A percentile compares a stretch with the other conserved stretches of the same genome.
phyloP scores from a whole-genome alignment of 345 rosid species.

The Eucalyptus sideroxylon region DNA sequence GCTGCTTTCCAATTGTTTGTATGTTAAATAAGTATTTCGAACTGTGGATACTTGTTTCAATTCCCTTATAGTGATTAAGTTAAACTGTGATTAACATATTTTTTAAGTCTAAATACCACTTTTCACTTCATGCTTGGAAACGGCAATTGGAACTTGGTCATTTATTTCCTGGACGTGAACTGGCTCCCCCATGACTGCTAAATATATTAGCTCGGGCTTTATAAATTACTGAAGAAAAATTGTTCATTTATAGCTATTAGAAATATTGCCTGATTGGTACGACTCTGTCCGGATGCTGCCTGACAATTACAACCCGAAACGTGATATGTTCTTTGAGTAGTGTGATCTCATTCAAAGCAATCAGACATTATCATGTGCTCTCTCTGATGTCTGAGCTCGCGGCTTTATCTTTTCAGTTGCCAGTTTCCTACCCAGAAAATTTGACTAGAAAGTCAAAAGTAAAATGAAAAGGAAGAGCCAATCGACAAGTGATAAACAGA shows the following conservation, averaged over 20 bases:
- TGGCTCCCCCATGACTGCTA: neutral
- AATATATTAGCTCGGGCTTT: neutral
- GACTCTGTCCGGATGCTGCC: neutral
- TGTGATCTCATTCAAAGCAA: neutral
- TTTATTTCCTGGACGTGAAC: neutral
- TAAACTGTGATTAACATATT: neutral
- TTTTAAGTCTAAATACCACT: neutral
- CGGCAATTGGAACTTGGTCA: neutral
- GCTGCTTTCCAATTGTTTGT: neutral
- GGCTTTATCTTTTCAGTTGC: neutral
- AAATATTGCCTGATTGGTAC: neutral
- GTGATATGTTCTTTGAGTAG: rapidly evolving
- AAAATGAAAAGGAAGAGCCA: neutral
- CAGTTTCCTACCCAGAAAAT: neutral
- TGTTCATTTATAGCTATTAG: neutral
- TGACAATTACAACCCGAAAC: neutral
- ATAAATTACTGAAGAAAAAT: neutral
- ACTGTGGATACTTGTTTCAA: neutral
- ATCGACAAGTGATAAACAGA: neutral
- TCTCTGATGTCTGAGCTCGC: neutral
- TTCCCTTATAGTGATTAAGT: neutral
- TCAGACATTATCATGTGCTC: neutral
- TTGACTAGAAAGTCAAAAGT: neutral
- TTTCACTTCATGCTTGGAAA: neutral
- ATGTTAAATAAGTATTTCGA: neutral